A percentile compares a stretch with the other conserved stretches of the same genome.
Conservation (phyloP, 495 filamentous ascomycete species). For the Lasiosphaeris hirsuta region DNA sequence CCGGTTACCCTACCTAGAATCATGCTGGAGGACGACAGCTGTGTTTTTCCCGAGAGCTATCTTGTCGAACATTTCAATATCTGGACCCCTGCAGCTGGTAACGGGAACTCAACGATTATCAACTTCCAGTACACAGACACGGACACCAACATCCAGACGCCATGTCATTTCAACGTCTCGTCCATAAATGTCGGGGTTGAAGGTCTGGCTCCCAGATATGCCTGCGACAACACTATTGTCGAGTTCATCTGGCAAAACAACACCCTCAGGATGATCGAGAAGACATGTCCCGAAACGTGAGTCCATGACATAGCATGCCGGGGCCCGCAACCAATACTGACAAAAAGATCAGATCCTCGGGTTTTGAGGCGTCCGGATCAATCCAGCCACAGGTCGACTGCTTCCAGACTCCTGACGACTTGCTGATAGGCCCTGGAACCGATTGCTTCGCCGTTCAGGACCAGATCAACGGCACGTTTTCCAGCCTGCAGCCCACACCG, state of each 20-base stretch:
- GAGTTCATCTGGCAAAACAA: conserved; percentile 49
- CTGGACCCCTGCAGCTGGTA: conserved; percentile 20
- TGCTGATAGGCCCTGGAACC: conserved; percentile 8
- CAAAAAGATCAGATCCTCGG: background rate
- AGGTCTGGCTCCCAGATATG: conserved; percentile 21
- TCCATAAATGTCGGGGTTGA: conserved; percentile 22
- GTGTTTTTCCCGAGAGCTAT: conserved; percentile 25
- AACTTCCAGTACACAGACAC: conserved; percentile 26
- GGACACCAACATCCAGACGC: conserved; percentile 22
- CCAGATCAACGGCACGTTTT: conserved; percentile 14
- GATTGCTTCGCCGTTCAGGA: conserved; percentile 11
- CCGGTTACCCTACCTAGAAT: conserved; percentile 10
- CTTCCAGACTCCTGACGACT: background rate
- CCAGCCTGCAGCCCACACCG: conserved; percentile 23
- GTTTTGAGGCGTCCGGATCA: conserved; percentile 22
- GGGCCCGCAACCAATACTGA: background rate
- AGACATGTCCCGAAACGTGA: conserved; percentile 21
- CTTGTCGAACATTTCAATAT: background rate
- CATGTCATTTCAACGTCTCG: conserved; percentile 28
- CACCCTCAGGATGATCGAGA: conserved; percentile 31
- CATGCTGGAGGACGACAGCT: conserved; percentile 12
- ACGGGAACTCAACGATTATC: conserved; percentile 10
- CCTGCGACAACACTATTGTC: conserved; percentile 35
- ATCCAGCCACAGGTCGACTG: background rate
- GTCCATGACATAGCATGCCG: conserved; percentile 13